These are phyloP conservation scores for Alternaria brassicicola DNA, from an alignment of 2,329 filamentous ascomycete genomes.

Conservation along the genomic window DNA sequence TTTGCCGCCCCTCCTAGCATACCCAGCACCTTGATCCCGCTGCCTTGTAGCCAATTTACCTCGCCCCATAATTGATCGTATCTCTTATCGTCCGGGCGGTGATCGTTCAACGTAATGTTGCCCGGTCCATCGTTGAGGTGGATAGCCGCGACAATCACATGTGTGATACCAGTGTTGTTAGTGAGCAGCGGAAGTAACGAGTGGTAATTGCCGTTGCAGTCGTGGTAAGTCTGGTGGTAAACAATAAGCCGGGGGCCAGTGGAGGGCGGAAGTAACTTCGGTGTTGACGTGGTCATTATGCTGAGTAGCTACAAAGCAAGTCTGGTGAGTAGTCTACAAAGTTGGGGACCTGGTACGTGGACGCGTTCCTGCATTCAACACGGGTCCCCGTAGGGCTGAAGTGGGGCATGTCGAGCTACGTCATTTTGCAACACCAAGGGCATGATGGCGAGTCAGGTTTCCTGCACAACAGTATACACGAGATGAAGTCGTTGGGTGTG, in stretches of 20 bases:
- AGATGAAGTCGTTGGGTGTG: background rate
- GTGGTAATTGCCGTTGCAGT: conserved; percentile 60
- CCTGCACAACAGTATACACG: background rate
- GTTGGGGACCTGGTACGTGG: conserved; percentile 9
- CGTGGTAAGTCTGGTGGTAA: conserved; percentile 71
- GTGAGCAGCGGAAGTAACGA: conserved; percentile 67
- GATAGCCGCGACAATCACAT: conserved; percentile 85
- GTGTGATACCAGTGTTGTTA: conserved; percentile 69
- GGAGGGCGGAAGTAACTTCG: conserved; percentile 43
- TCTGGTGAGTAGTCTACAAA: background rate
- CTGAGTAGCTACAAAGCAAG: background rate
- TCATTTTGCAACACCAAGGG: conserved; percentile 29
- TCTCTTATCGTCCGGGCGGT: conserved; percentile 68
- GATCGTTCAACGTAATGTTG: conserved; percentile 79
- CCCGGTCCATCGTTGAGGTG: conserved; percentile 75
- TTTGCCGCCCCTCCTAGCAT: conserved; percentile 87
- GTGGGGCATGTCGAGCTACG: conserved; percentile 32
- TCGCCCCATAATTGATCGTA: conserved; percentile 81
- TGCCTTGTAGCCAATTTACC: conserved; percentile 70
- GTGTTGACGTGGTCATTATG: conserved; percentile 37
- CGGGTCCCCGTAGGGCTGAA: conserved; percentile 34
- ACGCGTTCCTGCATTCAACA: conserved; percentile 17
- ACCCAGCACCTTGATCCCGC: conserved; percentile 78
- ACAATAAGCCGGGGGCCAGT: conserved; percentile 56
- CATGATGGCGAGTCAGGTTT: background rate